Evolutionary conservation across 371 early-diverging fungal genomes (phyloP), one percentile per base, ranked within the genome.

Genomic region (Mucor circinelloides): DNA sequence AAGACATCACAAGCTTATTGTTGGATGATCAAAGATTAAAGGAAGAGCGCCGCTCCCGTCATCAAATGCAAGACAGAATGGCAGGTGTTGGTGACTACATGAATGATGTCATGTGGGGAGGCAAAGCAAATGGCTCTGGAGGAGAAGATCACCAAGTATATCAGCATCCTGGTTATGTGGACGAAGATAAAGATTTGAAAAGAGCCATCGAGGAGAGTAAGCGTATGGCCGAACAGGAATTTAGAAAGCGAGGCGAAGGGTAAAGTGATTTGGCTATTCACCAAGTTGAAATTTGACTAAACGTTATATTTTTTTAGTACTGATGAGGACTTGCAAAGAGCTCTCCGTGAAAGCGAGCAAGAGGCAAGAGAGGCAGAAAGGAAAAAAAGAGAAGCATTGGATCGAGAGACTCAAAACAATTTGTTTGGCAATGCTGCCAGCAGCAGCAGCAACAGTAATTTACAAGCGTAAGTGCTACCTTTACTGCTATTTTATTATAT

Each of bases 191-290:
- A 15, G 94, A 95, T 48, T 78, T 96, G 40, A 90, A 89, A 65
- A 76, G 82, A 58, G 98, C 98, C 1, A 78, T 96, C 15, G 95
- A 94, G 66, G 95, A 94, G 64, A 93, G 94, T 75, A 87, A 86
- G 72, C 85, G 87, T 27, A 82, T 84, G 65, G 93, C 94, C 0
- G 84, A 84, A 64, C 79, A 78, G n/a, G 85, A 89, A 30, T 83
- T 86, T 50, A 65, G 63, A 48, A 66, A 72, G n/a, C 25, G 86
- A 56, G 63, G 68, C 15, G 79, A 77, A 57, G 67, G 74, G 72
- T 77, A 50, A 44, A 38, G 5, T 9, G 8, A 1, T 6, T 19
- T 23, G 58, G 28, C n/a, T 36, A 36, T 7, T 21, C 2, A 7
- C n/a, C 19, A 7, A 19, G 23, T 58, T 31, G 9, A 12, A 21